These are phyloP conservation scores for Moniliophthora roreri DNA, from an alignment of 1,284 basidiomycete species.

Conservation along the genomic window DNA sequence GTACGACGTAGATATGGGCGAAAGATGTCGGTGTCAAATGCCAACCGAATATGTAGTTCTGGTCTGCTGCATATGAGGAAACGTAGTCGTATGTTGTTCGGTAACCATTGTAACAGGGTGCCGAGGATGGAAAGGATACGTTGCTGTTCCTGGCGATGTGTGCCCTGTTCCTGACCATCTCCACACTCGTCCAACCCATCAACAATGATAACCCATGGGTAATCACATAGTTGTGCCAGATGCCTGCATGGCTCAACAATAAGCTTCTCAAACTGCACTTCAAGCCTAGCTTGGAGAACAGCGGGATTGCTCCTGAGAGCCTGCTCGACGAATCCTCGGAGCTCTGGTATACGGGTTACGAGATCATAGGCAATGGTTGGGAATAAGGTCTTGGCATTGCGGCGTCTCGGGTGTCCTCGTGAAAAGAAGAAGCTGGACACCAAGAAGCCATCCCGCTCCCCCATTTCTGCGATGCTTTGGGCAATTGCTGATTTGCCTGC, in stretches of 20 bases:
- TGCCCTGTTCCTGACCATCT: background rate
- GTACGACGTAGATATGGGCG: background rate
- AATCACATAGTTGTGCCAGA: too few species aligned
- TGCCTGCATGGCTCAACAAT: background rate
- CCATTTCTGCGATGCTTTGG: conserved; percentile 16
- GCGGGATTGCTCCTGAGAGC: background rate
- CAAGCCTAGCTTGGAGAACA: background rate
- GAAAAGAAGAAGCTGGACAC: conserved; percentile 21
- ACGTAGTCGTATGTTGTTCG: conserved; percentile 18
- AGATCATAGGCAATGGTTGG: conserved; percentile 6
- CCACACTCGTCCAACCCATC: conserved; percentile 9
- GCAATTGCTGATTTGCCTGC: conserved; percentile 21
- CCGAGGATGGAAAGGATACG: background rate
- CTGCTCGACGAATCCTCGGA: background rate
- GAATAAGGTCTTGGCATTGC: conserved; percentile 2
- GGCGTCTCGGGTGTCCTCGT: conserved; percentile 4
- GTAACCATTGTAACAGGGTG: background rate
- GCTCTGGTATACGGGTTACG: background rate
- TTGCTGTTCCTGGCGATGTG: too few species aligned
- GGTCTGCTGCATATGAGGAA: conserved; percentile 26
- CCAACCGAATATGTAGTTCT: conserved; percentile 24
- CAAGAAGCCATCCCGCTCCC: conserved; percentile 3
- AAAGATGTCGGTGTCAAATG: conserved; percentile 1
- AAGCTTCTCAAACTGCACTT: conserved; percentile 4
- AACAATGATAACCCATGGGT: background rate